These are phyloP conservation scores for Xylariales sp. DNA, from an alignment of 2,329 filamentous ascomycete genomes.

Conservation along the genomic window DNA sequence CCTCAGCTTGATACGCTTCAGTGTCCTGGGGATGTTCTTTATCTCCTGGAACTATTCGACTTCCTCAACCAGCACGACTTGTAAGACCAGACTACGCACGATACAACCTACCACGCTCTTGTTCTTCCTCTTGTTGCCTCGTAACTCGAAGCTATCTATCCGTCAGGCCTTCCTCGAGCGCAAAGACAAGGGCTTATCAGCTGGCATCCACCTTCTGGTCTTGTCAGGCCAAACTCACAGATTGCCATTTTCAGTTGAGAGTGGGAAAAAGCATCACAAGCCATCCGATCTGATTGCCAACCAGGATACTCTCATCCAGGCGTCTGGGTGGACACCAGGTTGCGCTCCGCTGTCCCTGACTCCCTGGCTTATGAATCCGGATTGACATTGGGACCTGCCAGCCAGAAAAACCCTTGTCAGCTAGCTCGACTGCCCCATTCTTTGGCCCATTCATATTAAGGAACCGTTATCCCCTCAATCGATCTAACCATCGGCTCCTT, in stretches of 20 bases:
- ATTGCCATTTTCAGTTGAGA: neutral
- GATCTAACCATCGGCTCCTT: constrained; percentile 22
- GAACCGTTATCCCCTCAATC: constrained; percentile 22
- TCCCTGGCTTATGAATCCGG: constrained; percentile 5
- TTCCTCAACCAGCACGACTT: constrained; percentile 9
- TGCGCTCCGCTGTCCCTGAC: constrained; percentile 5
- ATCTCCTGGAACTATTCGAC: constrained; percentile 7
- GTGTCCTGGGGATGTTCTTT: constrained; percentile 4
- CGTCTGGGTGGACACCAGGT: neutral
- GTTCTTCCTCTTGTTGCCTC: neutral
- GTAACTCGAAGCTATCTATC: neutral
- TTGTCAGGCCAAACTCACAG: neutral
- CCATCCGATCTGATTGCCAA: neutral
- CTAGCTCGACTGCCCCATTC: constrained; percentile 13
- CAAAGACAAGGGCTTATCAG: neutral
- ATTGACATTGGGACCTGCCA: constrained; percentile 6
- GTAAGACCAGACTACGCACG: neutral
- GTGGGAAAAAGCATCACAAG: neutral
- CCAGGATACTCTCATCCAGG: neutral
- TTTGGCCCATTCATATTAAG: constrained; percentile 19
- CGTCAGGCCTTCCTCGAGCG: neutral
- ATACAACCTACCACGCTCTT: neutral
- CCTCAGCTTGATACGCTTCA: constrained; percentile 2
- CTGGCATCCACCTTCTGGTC: constrained; percentile 6
- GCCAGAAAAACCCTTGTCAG: constrained; percentile 11